A percentile compares a stretch with the other conserved stretches of the same genome.
Evolutionary conservation across 2,329 filamentous ascomycete species (phyloP).

Genomic region (Colletotrichum sp.): DNA sequence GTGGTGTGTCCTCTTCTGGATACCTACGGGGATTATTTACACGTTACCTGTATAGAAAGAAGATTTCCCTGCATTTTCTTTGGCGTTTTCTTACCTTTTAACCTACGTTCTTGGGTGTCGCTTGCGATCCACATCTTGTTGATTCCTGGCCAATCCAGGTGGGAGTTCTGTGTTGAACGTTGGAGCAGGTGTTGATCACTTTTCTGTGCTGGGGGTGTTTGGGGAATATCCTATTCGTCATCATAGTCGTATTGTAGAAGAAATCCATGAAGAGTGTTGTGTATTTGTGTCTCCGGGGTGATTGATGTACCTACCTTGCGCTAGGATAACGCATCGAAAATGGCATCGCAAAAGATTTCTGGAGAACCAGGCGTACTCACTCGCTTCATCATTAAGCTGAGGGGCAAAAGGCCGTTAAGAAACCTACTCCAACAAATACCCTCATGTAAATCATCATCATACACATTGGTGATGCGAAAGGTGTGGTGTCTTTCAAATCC

Average conservation of each 20-base stretch:
- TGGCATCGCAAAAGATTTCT: not conserved
- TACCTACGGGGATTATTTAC: not conserved
- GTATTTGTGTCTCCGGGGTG: not conserved
- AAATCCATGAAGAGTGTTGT: not conserved
- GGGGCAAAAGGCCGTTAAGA: not conserved
- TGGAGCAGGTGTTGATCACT: constrained; percentile 8
- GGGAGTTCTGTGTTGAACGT: not conserved
- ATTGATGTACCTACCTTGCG: not conserved
- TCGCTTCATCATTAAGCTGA: not conserved
- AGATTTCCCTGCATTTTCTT: not conserved
- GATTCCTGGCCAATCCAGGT: not conserved
- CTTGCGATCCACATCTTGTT: constrained; percentile 7
- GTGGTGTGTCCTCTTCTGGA: not conserved
- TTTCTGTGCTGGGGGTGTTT: not conserved
- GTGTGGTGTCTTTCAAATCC: constrained; percentile 12
- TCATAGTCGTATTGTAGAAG: constrained; percentile 8
- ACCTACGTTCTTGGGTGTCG: not conserved
- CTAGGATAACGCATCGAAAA: not conserved
- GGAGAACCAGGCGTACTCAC: not conserved
- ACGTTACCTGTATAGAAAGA: not conserved
- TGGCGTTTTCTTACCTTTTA: not conserved
- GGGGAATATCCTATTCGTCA: constrained; percentile 1
- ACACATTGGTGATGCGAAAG: not conserved
- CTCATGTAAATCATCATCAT: not conserved
- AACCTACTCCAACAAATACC: not conserved